Base-by-base conservation (phyloP, 495 filamentous ascomycete genomes). In the Neurospora cerealis region DNA sequence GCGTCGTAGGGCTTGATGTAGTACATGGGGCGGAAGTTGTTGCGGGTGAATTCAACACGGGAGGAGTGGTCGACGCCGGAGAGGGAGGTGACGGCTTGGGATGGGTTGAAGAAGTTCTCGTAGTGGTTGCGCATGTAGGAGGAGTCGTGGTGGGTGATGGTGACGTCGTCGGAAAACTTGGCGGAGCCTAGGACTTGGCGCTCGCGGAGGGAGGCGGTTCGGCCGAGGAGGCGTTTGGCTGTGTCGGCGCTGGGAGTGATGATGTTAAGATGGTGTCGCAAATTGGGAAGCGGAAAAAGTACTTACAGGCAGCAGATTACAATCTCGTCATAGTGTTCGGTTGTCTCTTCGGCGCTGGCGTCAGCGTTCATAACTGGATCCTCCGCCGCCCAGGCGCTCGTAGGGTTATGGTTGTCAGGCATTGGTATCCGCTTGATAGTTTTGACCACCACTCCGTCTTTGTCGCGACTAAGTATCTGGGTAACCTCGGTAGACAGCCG, bases 121-220 rank as follows among this genome's bases (percentile, higher is more conserved):
- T 94, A 95, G 75, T 94, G 88, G 21, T 86, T 85, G 70, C 88
- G 85, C 83, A 95, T 93, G 83, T 95, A 96, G 3, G 86, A 78
- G n/a, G 83, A 80, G 81, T 96, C 93, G 69, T 85, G 88, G 80
- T 96, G 93, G 34, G 93, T 96, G 78, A 96, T 88, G 36, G 93
- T 96, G 75, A 95, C 88, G 79, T 96, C 93, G 83, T 94, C 89
- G 80, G 86, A 93, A 81, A 94, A 95, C 72, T 88, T 89, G n/a
- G 91, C 91, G 46, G 89, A 89, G 42, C 91, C 89, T 1, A 95
- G 88, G 41, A 95, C 89, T 34, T 83, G 88, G 38, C 81, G 86
- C 78, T 95, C 93, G 48, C 85, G 85, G 84, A 87, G 88, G 36
- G 87, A 89, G 36, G 91, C 86, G 38, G 89, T 88, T 44, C 83